Percentiles rank a stretch among this genome's conserved stretches.
Evolutionary conservation across 2,329 filamentous ascomycete genomes (phyloP).

Genomic region (Stenocarpella maydis): DNA sequence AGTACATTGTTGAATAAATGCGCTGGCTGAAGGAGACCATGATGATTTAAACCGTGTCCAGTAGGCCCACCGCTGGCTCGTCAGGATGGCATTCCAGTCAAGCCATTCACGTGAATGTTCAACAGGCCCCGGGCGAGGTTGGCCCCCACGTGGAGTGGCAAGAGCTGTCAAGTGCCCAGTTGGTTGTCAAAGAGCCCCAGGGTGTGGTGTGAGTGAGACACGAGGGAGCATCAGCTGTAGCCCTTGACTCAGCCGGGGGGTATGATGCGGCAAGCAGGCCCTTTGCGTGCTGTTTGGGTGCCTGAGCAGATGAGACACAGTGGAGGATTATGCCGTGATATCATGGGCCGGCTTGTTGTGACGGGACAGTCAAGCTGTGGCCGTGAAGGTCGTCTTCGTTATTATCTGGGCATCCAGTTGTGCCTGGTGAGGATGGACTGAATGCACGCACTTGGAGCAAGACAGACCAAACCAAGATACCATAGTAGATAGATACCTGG

Average conservation of each 20-base stretch:
- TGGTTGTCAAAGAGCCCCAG: constrained; percentile 1
- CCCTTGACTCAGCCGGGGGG: constrained; percentile 16
- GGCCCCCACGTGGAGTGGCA: constrained; percentile 24
- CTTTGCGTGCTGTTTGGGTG: neutral
- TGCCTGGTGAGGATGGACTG: neutral
- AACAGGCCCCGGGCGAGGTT: neutral
- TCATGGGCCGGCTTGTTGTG: neutral
- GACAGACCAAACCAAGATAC: too few species aligned
- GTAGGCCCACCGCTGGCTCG: neutral
- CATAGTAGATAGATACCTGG: too few species aligned
- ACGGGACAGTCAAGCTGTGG: neutral
- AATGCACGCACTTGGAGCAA: too few species aligned
- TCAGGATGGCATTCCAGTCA: neutral
- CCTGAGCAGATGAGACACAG: neutral
- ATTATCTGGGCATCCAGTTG: neutral
- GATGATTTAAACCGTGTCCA: neutral
- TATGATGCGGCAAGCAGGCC: neutral
- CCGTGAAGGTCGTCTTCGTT: neutral
- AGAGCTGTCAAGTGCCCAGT: constrained; percentile 3
- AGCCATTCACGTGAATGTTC: constrained; percentile 9
- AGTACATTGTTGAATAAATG: neutral
- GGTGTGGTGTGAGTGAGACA: constrained; percentile 18
- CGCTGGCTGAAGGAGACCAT: neutral
- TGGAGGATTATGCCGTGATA: neutral
- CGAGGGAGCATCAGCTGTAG: constrained; percentile 19